These are phyloP conservation scores for Phytophthora pinifolia DNA, from an alignment of 352 stramenopile genomes.

Conservation along the genomic window DNA sequence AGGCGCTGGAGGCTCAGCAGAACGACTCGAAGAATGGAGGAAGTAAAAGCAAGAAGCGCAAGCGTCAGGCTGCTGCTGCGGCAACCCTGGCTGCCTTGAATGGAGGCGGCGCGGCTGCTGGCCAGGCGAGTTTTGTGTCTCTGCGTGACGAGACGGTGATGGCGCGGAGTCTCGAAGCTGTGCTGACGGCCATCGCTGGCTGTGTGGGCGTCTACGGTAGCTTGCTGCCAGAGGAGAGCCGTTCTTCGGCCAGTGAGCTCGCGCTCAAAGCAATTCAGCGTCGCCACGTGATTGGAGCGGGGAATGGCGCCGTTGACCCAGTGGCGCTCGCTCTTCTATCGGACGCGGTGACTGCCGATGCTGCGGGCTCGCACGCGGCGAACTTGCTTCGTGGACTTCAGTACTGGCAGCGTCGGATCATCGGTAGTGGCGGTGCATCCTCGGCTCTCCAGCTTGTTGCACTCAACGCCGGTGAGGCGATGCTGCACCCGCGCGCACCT, in stretches of 20 bases:
- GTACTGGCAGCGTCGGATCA: conserved; percentile 47
- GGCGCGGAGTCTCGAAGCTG: conserved; percentile 46
- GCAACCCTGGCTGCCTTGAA: conserved; percentile 41
- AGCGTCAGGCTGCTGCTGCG: conserved; percentile 63
- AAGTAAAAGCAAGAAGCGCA: conserved; percentile 85
- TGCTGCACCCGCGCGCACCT: conserved; percentile 72
- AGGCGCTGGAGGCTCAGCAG: conserved; percentile 19
- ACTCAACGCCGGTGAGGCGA: conserved; percentile 60
- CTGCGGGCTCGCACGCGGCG: conserved; percentile 46
- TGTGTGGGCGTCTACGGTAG: conserved; percentile 64
- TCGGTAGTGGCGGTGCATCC: conserved; percentile 25
- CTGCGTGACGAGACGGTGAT: conserved; percentile 46
- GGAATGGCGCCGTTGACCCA: conserved; percentile 32
- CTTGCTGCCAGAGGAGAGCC: conserved; percentile 47
- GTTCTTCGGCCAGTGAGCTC: conserved; percentile 48
- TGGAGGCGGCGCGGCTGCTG: conserved; percentile 13
- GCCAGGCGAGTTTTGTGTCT: conserved; percentile 51
- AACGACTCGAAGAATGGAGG: conserved; percentile 23
- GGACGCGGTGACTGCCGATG: conserved; percentile 54
- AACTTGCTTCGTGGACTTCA: conserved; percentile 59
- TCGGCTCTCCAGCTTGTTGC: conserved; percentile 49
- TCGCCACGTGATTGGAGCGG: conserved; percentile 19
- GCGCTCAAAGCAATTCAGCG: conserved; percentile 40
- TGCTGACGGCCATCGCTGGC: conserved; percentile 51
- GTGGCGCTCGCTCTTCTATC: conserved; percentile 59